These are phyloP conservation scores for Potentilla sterilis DNA, from an alignment of 306 rosid genomes.

Conservation along the genomic window DNA sequence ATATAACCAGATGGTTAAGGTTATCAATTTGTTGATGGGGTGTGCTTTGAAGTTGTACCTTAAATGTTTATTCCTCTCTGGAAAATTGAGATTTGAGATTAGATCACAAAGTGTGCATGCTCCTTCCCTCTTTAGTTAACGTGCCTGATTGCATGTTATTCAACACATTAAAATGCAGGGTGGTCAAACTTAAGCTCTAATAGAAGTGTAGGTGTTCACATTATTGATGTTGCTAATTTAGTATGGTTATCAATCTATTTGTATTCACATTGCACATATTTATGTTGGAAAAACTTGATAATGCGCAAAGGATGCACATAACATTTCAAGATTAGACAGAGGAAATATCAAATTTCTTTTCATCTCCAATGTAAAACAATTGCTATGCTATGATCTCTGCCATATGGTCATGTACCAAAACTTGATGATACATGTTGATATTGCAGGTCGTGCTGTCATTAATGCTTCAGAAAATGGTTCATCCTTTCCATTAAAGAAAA, in stretches of 20 bases:
- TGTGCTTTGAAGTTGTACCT: neutral
- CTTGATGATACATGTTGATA: conserved; percentile 18
- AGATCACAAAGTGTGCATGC: neutral
- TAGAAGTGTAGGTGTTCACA: neutral
- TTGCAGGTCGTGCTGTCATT: conserved; percentile 87
- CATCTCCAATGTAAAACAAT: neutral
- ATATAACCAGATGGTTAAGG: neutral
- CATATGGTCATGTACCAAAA: neutral
- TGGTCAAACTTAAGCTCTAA: neutral
- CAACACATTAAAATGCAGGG: neutral
- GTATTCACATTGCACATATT: neutral
- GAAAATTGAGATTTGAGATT: neutral
- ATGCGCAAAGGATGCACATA: neutral
- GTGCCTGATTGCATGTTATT: neutral
- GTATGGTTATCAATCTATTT: neutral
- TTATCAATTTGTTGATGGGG: neutral
- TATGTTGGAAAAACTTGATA: conserved; percentile 3
- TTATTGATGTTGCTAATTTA: neutral
- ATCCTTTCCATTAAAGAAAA: conserved; percentile 83
- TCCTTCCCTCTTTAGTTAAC: neutral
- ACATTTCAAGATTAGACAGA: neutral
- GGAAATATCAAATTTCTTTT: neutral
- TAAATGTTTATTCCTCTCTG: neutral
- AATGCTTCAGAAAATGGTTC: conserved; percentile 92
- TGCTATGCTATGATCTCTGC: neutral